Evolutionary conservation across 805 yeast species (phyloP), one percentile per base, ranked within the genome.

Genomic region (Pachysolen tannophilus): DNA sequence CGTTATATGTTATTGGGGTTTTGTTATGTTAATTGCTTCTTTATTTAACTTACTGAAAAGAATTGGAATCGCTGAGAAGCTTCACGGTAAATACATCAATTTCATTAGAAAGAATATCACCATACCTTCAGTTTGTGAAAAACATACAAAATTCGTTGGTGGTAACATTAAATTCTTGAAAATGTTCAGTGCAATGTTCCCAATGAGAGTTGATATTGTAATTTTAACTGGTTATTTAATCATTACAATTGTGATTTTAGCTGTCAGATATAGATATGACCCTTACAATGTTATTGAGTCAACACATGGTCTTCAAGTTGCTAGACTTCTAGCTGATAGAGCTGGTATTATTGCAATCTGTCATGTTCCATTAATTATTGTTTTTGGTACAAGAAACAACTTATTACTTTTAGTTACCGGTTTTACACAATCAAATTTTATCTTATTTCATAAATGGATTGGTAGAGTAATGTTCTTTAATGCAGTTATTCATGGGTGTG

Each of bases 401-500:
- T 50, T 68, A 27, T 48, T 66, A 35, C 53, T 53, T 32, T 67
- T 57, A 53, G 19, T 67, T 17, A 61, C 72, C 6, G 69, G 72
- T 1, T 62, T 69, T 62, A 46, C 53, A 7, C 63, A 58, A 37
- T 43, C 67, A 3, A 52, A 66, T 23, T 68, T 67, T 43, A 46
- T 76, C 46, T 63, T 66, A 21, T 72, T 71, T 48, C 95, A 85
- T 55, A 78, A 69, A 52, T 72, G 84, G 78, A 53, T 70, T 32
- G 78, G 83, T 2, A 64, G 82, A 47, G 62, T 66, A 4, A 60
- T 67, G 51, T 48, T 60, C 33, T 20, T 65, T 18, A 49, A 67
- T 44, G 48, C 54, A 16, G 30, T 67, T n/a, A 47, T 63, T 15
- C 77, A 70, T 40, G 63, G 58, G 3, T 55, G 51, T 33, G 57